phyloP scores from a whole-genome alignment of 2,329 filamentous ascomycete species.

The Botryotinia calthae region DNA sequence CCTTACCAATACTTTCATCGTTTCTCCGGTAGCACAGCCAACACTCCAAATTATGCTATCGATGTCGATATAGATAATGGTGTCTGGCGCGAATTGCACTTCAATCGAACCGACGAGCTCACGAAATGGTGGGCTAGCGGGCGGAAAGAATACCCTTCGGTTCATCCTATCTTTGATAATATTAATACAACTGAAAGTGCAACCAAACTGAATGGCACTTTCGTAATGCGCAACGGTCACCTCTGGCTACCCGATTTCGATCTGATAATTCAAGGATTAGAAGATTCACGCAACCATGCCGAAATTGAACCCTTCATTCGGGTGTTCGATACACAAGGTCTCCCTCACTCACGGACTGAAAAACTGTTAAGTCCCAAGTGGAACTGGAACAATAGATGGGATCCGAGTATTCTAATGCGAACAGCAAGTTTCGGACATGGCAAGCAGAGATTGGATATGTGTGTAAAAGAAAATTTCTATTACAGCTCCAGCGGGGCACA shows the following conservation, averaged over 20 bases:
- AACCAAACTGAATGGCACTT: background rate
- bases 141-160: background rate
- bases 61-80: conserved; percentile 17
- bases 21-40: conserved; percentile 5
- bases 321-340: background rate
- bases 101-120: conserved; percentile 1
- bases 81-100: background rate
- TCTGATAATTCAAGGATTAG: background rate
- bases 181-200: background rate
- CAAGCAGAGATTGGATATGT: conserved; percentile 19
- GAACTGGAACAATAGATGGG: conserved; percentile 1
- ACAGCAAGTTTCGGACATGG: conserved; percentile 19
- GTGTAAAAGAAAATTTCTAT: background rate
- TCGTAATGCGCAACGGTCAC: background rate
- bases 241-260: background rate
- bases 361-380: background rate
- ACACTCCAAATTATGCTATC: background rate
- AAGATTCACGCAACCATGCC: background rate
- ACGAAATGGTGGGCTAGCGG: conserved; percentile 8
- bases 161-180: background rate
- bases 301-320: conserved; percentile 20
- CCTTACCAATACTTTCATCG: conserved; percentile 20
- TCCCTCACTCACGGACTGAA: background rate
- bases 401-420: conserved; percentile 13
- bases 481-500: background rate